A percentile compares a stretch with the other conserved stretches of the same genome.
Conservation (phyloP, 2,329 filamentous ascomycete species). For the Trematosphaeria pertusa region DNA sequence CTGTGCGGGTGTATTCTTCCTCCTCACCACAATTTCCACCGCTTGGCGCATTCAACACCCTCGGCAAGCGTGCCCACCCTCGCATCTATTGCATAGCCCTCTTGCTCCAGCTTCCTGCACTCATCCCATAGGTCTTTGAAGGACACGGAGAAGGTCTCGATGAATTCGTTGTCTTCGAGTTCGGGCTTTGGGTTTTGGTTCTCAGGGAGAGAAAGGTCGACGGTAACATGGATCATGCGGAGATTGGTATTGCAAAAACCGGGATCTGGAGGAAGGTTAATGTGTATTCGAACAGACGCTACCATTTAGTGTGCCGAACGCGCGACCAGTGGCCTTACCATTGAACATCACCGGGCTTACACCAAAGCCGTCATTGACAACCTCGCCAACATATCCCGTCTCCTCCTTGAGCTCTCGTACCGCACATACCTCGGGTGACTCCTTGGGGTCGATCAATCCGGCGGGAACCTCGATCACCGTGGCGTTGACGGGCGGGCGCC, state of each 20-base stretch:
- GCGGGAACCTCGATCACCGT: constrained; percentile 69
- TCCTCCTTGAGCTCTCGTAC: constrained; percentile 69
- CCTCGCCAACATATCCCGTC: constrained; percentile 66
- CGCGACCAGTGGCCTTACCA: constrained; percentile 34
- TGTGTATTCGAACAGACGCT: not conserved
- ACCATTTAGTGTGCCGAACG: not conserved
- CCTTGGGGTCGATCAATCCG: constrained; percentile 66
- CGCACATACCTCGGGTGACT: constrained; percentile 64
- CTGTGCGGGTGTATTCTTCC: no score
- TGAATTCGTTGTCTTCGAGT: constrained; percentile 82
- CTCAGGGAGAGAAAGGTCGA: constrained; percentile 72
- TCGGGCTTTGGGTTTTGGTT: constrained; percentile 73
- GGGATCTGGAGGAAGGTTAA: constrained; percentile 37
- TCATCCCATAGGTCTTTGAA: constrained; percentile 69
- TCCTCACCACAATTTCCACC: constrained; percentile 46
- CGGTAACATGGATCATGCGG: constrained; percentile 73
- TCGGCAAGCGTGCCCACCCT: constrained; percentile 79
- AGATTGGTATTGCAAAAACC: constrained; percentile 53
- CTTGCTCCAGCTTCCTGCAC: constrained; percentile 69
- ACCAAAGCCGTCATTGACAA: constrained; percentile 43
- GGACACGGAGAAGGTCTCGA: constrained; percentile 77
- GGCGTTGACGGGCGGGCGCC: constrained; percentile 66
- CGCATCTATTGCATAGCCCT: constrained; percentile 81
- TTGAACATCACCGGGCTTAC: constrained; percentile 53
- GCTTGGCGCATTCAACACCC: constrained; percentile 75